Conservation (phyloP, 2,329 filamentous ascomycete genomes). For the Fusarium cyanostomum region DNA sequence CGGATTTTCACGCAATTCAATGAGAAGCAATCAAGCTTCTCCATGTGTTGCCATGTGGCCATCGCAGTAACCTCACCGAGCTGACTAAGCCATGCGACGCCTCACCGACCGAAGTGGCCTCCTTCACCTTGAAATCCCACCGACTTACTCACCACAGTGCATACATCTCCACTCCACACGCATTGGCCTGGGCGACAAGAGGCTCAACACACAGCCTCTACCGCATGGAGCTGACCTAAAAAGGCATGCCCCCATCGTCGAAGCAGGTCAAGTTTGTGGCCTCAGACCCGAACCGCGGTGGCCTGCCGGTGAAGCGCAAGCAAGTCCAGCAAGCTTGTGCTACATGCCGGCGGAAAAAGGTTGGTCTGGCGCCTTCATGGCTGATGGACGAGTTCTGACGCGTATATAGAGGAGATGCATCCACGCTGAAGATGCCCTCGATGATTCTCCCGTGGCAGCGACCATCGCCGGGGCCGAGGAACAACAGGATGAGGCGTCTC, state of each 20-base stretch:
- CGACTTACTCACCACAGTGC: conserved; percentile 7
- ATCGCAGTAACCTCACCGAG: conserved; percentile 11
- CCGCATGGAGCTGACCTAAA: background rate
- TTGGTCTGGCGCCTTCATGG: conserved; percentile 32
- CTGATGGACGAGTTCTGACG: background rate
- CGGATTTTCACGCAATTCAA: no score
- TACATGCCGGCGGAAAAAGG: conserved; percentile 65
- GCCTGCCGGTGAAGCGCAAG: conserved; percentile 66
- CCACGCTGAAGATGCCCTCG: conserved; percentile 51
- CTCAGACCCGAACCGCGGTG: conserved; percentile 59
- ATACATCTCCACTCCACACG: conserved; percentile 17
- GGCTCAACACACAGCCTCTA: background rate
- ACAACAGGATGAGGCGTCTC: conserved; percentile 38
- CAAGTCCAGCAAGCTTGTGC: conserved; percentile 68
- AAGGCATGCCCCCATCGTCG: conserved; percentile 31
- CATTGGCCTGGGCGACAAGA: conserved; percentile 1
- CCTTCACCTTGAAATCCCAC: conserved; percentile 26
- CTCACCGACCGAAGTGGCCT: conserved; percentile 25
- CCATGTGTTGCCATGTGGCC: no score
- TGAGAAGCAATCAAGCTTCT: no score
- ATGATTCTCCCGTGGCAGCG: conserved; percentile 34
- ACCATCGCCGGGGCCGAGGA: conserved; percentile 33
- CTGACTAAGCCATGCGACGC: conserved; percentile 25
- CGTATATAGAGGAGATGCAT: conserved; percentile 54
- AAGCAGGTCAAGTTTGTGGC: conserved; percentile 65